Evolutionary conservation across 768 basidiomycete species (phyloP), one percentile per base, ranked within the genome.

Genomic region (Boletus pseudo-olivaceus): DNA sequence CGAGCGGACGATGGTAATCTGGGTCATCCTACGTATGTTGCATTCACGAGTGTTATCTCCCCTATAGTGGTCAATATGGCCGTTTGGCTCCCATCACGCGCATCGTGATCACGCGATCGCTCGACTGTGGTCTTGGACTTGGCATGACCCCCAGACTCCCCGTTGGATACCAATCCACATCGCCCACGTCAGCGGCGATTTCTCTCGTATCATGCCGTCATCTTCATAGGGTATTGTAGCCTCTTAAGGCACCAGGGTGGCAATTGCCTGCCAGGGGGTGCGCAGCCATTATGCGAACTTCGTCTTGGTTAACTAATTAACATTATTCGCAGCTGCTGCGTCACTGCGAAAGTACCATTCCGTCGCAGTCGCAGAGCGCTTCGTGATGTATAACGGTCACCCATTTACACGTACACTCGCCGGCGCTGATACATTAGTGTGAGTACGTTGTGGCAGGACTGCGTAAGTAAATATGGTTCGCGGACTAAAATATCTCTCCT

Each of bases 91-190:
- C 5, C 33, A 15, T n/a, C 34, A 48, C 35, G 26, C 38, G 39
- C 23, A 23, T 33, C 32, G 1, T 33, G 11, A 33, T 33, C 9
- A 33, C 32, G 9, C 32, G 32, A 33, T 11, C 48, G 15, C 10
- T 14, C 5, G n/a, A 38, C 5, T 10, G 27, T 34, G 1, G 10
- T 37, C 35, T n/a, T 34, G 46, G 49, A 7, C 27, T 20, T 17
- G 37, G 26, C 47, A 30, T 40, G 61, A 60, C 62, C 62, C 23
- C 62, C 59, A 35, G 55, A 60, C 62, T 43, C 54, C 47, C 54
- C 1, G n/a, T 4, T 9, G 41, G 12, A 27, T 14, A 20, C 26
- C 10, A 26, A 26, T 32, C 7, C 9, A 35, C 33, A 51, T 39
- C 27, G 41, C 37, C 41, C 44, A 51, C 42, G 44, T 49, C 50